Percentiles rank a stretch among this genome's conserved stretches.
These are phyloP conservation scores for Teratosphaeria destructans DNA, from an alignment of 2,329 filamentous ascomycete species.

Conservation along the genomic window DNA sequence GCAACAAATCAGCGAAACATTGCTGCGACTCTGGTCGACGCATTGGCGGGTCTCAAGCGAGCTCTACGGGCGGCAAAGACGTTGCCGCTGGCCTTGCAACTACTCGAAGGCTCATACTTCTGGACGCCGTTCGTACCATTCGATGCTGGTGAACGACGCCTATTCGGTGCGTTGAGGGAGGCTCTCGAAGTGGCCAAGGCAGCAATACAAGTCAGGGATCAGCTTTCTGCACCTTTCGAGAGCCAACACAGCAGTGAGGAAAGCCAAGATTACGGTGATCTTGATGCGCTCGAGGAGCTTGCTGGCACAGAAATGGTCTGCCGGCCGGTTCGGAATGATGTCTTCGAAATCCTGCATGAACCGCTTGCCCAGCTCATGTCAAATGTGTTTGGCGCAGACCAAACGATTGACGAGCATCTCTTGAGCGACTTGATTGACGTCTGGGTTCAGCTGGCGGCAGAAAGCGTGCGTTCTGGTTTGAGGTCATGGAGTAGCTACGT, in stretches of 20 bases:
- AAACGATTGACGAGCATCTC: constrained; percentile 43
- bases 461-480: constrained; percentile 33
- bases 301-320: background rate
- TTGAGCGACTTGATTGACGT: constrained; percentile 43
- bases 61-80: constrained; percentile 33
- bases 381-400: constrained; percentile 51
- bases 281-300: constrained; percentile 42
- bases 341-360: constrained; percentile 37
- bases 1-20: constrained; percentile 48
- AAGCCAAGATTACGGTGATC: constrained; percentile 55
- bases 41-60: constrained; percentile 40
- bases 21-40: constrained; percentile 43
- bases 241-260: constrained; percentile 40
- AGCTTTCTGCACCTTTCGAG: constrained; percentile 14
- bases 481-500: constrained; percentile 47
- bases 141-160: constrained; percentile 33
- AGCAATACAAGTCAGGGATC: constrained; percentile 24
- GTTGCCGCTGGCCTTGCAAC: constrained; percentile 1
- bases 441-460: constrained; percentile 44
- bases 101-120: constrained; percentile 30
- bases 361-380: constrained; percentile 46
- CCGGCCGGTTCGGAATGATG: constrained; percentile 1
- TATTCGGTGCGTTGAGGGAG: constrained; percentile 37
- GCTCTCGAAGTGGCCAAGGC: constrained; percentile 38
- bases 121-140: constrained; percentile 42